A percentile compares a stretch with the other conserved stretches of the same genome.
phyloP scores from a whole-genome alignment of 805 yeast species.

The Teunomyces cretensis region DNA sequence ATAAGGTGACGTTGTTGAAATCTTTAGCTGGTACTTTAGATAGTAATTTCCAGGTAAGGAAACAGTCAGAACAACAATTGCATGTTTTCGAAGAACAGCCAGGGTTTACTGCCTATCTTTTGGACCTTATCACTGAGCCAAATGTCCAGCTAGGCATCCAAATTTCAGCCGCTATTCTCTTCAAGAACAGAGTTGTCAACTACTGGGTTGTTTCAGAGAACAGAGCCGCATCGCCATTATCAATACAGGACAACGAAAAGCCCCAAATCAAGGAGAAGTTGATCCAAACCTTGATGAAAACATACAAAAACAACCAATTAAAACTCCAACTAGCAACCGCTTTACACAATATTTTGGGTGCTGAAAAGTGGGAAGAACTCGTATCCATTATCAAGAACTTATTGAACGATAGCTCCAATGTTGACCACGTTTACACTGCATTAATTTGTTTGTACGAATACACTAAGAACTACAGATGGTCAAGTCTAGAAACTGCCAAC shows the following conservation, averaged over 20 bases:
- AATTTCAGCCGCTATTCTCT: slow-evolving; percentile 43
- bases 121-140: slow-evolving; percentile 49
- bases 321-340: slow-evolving; percentile 60
- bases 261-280: slow-evolving; percentile 35
- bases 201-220: slow-evolving; percentile 40
- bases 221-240: slow-evolving; percentile 20
- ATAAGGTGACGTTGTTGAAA: slow-evolving; percentile 48
- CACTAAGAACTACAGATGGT: slow-evolving; percentile 41
- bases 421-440: slow-evolving; percentile 39
- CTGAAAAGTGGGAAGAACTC: slow-evolving; percentile 48
- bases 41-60: slow-evolving; percentile 48
- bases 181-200: slow-evolving; percentile 40
- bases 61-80: slow-evolving; percentile 53
- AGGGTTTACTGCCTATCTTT: slow-evolving; percentile 56
- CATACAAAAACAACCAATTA: slow-evolving; percentile 37
- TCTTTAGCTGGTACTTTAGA: slow-evolving; percentile 57
- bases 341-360: slow-evolving; percentile 50
- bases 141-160: slow-evolving; percentile 44
- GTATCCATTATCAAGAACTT: slow-evolving; percentile 43
- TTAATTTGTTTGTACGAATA: slow-evolving; percentile 42
- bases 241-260: slow-evolving; percentile 35
- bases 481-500: slow-evolving; percentile 43
- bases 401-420: slow-evolving; percentile 36
- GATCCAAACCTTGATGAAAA: slow-evolving; percentile 41
- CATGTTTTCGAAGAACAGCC: slow-evolving; percentile 52